Evolutionary conservation across 208 protist species (phyloP).

Genomic region (Phytomonas francai): DNA sequence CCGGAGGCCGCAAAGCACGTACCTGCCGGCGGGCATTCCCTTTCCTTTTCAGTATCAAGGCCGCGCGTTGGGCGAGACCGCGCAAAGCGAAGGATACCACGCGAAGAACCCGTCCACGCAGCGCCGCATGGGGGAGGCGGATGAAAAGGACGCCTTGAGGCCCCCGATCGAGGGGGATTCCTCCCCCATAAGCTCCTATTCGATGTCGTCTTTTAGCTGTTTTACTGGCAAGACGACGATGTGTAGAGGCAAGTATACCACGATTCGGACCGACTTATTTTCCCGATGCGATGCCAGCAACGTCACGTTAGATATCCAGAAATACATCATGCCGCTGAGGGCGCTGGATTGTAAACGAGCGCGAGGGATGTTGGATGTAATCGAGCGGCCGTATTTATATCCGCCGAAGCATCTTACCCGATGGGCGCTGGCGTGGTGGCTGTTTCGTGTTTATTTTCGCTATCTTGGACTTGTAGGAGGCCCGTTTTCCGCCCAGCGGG

Average conservation of each 20-base stretch:
- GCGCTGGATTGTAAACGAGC: neutral
- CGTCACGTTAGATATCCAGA: neutral
- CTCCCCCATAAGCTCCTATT: neutral
- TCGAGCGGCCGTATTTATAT: neutral
- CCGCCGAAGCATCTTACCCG: neutral
- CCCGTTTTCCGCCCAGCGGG: neutral
- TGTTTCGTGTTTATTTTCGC: slow-evolving; percentile 20
- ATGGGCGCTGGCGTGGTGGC: slow-evolving; percentile 6
- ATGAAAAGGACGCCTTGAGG: no score
- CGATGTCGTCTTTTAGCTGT: neutral
- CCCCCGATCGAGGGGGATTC: neutral
- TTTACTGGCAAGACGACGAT: neutral
- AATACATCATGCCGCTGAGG: neutral
- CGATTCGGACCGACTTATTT: neutral
- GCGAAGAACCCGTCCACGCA: neutral
- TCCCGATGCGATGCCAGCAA: neutral
- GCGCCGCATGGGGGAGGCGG: no score
- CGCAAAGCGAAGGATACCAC: neutral
- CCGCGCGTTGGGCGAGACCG: neutral
- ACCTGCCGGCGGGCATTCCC: slow-evolving; percentile 21
- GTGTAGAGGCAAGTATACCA: neutral
- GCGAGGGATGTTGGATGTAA: neutral
- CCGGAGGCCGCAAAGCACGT: neutral
- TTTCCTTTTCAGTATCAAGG: slow-evolving; percentile 34
- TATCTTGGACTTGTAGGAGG: slow-evolving; percentile 14